These are phyloP conservation scores for Lathyrus aphaca DNA, from an alignment of 306 rosid genomes.

Conservation along the genomic window DNA sequence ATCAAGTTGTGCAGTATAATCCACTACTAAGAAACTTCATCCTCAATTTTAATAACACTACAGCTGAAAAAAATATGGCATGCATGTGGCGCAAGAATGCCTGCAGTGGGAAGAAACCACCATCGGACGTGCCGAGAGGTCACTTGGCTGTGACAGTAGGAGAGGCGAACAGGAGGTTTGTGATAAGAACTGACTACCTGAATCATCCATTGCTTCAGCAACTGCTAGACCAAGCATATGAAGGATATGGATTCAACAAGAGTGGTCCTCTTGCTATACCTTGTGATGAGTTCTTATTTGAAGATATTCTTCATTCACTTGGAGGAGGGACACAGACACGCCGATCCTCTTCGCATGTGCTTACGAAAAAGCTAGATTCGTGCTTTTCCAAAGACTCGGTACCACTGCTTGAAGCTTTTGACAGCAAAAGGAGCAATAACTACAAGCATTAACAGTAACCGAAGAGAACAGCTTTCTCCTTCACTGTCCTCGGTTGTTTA, in stretches of 20 bases:
- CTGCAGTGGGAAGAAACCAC: conserved; percentile 39
- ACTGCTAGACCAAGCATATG: conserved; percentile 53
- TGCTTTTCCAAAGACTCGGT: conserved; percentile 36
- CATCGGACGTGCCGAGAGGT: conserved; percentile 47
- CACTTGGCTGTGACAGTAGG: conserved; percentile 51
- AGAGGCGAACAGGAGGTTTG: conserved; percentile 47
- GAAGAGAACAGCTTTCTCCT: conserved; percentile 28
- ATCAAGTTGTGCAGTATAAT: conserved; percentile 13
- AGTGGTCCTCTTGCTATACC: conserved; percentile 56
- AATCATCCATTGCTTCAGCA: conserved; percentile 47
- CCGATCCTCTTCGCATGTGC: conserved; percentile 40
- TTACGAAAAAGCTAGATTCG: conserved; percentile 36
- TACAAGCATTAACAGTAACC: conserved; percentile 18
- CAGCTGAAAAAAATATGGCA: conserved; percentile 22
- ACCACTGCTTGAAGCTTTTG: conserved; percentile 45
- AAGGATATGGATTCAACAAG: conserved; percentile 48
- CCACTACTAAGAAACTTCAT: conserved; percentile 25
- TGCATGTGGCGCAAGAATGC: conserved; percentile 50
- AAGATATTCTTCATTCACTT: conserved; percentile 52
- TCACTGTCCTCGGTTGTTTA: not conserved
- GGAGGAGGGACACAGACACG: conserved; percentile 25
- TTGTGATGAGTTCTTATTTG: conserved; percentile 51
- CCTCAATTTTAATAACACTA: conserved; percentile 5
- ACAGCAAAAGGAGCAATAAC: conserved; percentile 39
- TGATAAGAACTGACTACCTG: conserved; percentile 50